phyloP scores from a whole-genome alignment of 2,329 filamentous ascomycete species.

The Trichoderma sp. region DNA sequence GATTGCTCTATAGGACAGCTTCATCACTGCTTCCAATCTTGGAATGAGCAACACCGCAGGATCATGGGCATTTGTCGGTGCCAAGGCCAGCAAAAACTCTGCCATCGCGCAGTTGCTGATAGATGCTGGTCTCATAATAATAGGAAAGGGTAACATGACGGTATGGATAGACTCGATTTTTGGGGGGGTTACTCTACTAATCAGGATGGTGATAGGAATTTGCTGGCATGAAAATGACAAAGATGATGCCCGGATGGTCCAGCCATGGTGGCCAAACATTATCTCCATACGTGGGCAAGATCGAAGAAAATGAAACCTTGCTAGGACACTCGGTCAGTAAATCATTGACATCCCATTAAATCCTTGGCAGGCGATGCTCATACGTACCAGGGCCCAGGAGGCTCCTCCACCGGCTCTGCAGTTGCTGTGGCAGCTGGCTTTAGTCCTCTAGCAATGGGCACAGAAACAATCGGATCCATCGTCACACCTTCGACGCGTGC shows the following conservation, averaged over 20 bases:
- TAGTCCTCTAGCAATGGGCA: conserved; percentile 32
- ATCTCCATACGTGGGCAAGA: conserved; percentile 26
- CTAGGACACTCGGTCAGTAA: conserved; percentile 23
- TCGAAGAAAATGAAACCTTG: conserved; percentile 22
- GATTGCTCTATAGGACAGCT: conserved; percentile 18
- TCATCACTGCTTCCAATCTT: conserved; percentile 20
- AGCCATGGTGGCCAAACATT: conserved; percentile 28
- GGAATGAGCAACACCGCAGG: conserved; percentile 26
- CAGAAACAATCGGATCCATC: conserved; percentile 34
- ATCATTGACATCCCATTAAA: too few relatives aligned
- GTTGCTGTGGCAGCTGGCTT: conserved; percentile 33
- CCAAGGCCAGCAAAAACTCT: conserved; percentile 19
- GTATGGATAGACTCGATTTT: background rate
- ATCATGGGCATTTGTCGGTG: conserved; percentile 21
- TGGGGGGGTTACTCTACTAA: background rate
- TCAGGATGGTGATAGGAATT: conserved; percentile 16
- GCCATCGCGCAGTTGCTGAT: conserved; percentile 19
- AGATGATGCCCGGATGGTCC: conserved; percentile 20
- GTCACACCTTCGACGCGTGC: conserved; percentile 25
- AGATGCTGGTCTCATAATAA: conserved; percentile 25
- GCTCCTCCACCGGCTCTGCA: conserved; percentile 35
- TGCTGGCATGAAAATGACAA: conserved; percentile 24
- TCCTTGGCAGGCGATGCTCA: background rate
- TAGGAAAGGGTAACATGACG: conserved; percentile 25
- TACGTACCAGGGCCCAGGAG: conserved; percentile 28